Evolutionary conservation across 495 filamentous ascomycete genomes (phyloP).

Genomic region (Hapsidospora chrysogenum): DNA sequence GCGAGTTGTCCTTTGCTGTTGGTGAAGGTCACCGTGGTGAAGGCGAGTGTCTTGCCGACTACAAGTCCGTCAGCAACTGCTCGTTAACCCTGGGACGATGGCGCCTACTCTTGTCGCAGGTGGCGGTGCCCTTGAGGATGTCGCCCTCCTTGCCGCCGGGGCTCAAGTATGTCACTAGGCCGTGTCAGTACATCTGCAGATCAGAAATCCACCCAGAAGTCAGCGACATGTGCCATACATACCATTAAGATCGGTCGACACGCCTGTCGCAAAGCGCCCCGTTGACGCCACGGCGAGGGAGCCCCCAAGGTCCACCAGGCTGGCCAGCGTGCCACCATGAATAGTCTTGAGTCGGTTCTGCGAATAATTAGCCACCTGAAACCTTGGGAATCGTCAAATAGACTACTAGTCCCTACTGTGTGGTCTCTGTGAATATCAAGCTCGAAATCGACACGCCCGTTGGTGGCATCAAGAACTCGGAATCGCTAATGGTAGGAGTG

Average conservation of each 20-base stretch:
- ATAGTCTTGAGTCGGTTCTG: slow-evolving; percentile 82
- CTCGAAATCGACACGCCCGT: slow-evolving; percentile 74
- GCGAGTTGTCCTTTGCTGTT: slow-evolving; percentile 64
- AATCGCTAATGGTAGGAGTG: slow-evolving; percentile 34
- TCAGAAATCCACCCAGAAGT: too few relatives aligned
- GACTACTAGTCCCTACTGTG: slow-evolving; percentile 59
- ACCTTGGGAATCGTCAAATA: too few relatives aligned
- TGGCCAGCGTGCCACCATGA: slow-evolving; percentile 90
- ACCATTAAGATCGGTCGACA: slow-evolving; percentile 88
- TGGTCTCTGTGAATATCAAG: slow-evolving; percentile 74
- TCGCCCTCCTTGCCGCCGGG: slow-evolving; percentile 75
- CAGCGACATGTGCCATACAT: slow-evolving; percentile 8
- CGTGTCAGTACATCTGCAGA: slow-evolving; percentile 1
- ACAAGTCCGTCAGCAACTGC: too few relatives aligned
- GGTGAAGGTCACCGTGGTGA: slow-evolving; percentile 63
- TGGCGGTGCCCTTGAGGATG: slow-evolving; percentile 46
- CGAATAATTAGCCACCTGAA: neutral
- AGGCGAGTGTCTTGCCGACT: slow-evolving; percentile 92
- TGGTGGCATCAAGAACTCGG: slow-evolving; percentile 54
- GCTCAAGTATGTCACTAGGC: slow-evolving; percentile 71
- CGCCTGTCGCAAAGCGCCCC: slow-evolving; percentile 75
- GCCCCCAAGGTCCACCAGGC: slow-evolving; percentile 89
- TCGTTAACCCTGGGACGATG: neutral
- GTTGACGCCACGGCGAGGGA: slow-evolving; percentile 85
- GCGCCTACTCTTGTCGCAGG: slow-evolving; percentile 76